Percentiles rank a stretch among this genome's conserved stretches.
phyloP scores from a whole-genome alignment of 257 asterid genomes.

The Capsicum chinense region DNA sequence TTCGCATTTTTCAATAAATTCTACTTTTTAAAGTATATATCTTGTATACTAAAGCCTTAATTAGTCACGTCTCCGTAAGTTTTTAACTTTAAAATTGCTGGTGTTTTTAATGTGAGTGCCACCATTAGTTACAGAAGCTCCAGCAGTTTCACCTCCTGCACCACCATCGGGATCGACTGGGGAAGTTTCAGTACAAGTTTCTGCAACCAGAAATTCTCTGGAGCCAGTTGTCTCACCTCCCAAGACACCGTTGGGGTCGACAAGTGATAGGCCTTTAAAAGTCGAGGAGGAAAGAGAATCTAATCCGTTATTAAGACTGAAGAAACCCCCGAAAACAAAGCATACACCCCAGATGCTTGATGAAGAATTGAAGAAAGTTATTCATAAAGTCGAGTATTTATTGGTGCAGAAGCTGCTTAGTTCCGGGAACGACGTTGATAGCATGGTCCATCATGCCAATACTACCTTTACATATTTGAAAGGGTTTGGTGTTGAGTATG shows the following conservation, averaged over 20 bases:
- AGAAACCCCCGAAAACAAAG: not conserved
- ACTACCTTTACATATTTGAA: slow-evolving; percentile 7
- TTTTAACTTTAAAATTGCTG: not conserved
- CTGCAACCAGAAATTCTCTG: not conserved
- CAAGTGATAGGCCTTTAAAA: not conserved
- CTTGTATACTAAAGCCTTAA: not conserved
- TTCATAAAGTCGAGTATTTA: not conserved
- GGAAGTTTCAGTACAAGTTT: not conserved
- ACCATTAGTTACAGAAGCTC: not conserved
- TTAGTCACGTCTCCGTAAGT: not conserved
- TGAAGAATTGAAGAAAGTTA: not conserved
- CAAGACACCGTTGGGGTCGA: not conserved
- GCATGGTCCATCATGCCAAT: slow-evolving; percentile 18
- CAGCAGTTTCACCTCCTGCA: not conserved
- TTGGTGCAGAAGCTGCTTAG: slow-evolving; percentile 5
- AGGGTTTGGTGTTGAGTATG: slow-evolving; percentile 12
- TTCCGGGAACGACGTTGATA: not conserved
- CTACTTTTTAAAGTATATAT: not conserved
- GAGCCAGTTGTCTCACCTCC: not conserved
- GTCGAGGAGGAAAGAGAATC: not conserved
- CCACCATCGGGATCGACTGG: not conserved
- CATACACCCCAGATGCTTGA: not conserved
- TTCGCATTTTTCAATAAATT: not conserved
- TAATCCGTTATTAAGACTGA: slow-evolving; percentile 10
- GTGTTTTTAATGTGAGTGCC: not conserved